Evolutionary conservation across 345 rosid genomes (phyloP).

Genomic region (Schrenkiella parvula): DNA sequence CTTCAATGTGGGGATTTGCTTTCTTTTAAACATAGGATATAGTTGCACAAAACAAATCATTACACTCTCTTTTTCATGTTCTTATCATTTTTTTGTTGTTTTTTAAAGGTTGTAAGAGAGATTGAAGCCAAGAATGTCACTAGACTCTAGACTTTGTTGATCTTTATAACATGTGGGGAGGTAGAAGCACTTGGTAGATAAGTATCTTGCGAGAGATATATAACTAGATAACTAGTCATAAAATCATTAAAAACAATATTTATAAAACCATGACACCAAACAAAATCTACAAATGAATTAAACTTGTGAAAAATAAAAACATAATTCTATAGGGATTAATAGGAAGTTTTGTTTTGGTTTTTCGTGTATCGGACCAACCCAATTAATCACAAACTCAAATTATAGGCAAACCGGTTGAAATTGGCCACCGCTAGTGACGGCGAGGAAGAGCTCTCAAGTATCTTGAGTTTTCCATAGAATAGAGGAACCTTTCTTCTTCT

Average conservation of each 20-base stretch:
- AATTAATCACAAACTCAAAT: neutral
- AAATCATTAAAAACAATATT: neutral
- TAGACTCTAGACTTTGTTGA: constrained; percentile 17
- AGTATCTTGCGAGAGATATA: constrained; percentile 12
- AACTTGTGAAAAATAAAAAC: neutral
- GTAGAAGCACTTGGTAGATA: constrained; percentile 22
- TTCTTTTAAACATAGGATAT: constrained; percentile 19
- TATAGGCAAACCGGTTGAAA: neutral
- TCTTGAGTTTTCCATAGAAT: neutral
- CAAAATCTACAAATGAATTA: neutral
- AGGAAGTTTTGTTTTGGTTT: too few species aligned
- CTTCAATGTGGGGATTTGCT: constrained; percentile 46
- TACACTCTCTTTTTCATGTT: neutral
- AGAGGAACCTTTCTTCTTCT: constrained; percentile 3
- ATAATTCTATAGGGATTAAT: neutral
- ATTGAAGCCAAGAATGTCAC: constrained; percentile 24
- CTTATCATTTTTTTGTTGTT: neutral
- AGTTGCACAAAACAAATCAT: constrained; percentile 9
- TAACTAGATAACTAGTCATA: neutral
- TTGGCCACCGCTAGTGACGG: neutral
- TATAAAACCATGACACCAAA: neutral
- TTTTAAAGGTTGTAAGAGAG: neutral
- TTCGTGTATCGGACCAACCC: too few species aligned
- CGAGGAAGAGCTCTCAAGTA: neutral
- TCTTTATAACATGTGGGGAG: constrained; percentile 24